phyloP scores from a whole-genome alignment of 768 basidiomycete species.

The Tricholoma terreum region DNA sequence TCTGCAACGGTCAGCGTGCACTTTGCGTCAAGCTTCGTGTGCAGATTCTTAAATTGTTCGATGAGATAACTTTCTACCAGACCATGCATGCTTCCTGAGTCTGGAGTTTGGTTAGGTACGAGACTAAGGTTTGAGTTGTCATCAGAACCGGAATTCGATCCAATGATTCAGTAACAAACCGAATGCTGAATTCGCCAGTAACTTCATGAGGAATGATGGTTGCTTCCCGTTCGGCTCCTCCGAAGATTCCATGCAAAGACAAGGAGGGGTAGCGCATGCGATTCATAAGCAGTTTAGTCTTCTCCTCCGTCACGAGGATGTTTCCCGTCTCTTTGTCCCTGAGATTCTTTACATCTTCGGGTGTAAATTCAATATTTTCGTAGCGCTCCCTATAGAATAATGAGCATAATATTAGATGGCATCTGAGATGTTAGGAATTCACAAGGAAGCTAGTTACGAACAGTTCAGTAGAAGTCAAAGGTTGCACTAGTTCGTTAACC shows the following conservation, averaged over 20 bases:
- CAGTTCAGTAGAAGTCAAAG: constrained; percentile 52
- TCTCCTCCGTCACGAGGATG: constrained; percentile 50
- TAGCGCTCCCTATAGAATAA: not conserved
- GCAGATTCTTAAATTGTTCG: constrained; percentile 60
- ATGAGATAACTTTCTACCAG: constrained; percentile 22
- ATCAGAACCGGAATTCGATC: not conserved
- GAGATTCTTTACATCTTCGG: constrained; percentile 38
- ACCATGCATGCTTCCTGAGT: constrained; percentile 49
- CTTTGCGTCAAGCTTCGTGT: constrained; percentile 67
- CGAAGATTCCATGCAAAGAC: constrained; percentile 65
- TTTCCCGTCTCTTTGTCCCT: constrained; percentile 52
- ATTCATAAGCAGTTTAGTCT: constrained; percentile 52
- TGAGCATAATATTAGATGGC: not conserved
- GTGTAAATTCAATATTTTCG: not conserved
- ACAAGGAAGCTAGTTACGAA: not conserved
- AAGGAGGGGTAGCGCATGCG: constrained; percentile 60
- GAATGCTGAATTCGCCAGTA: constrained; percentile 69
- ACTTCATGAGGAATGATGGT: constrained; percentile 69
- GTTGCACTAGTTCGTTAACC: constrained; percentile 62
- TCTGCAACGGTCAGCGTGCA: constrained; percentile 54
- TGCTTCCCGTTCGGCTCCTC: constrained; percentile 54
- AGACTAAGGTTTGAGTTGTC: constrained; percentile 27
- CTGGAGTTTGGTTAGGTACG: constrained; percentile 68
- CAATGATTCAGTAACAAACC: constrained; percentile 20
- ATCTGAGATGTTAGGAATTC: not conserved